These are phyloP conservation scores for Brassica balearica DNA, from an alignment of 441 rosid species.

Conservation along the genomic window DNA sequence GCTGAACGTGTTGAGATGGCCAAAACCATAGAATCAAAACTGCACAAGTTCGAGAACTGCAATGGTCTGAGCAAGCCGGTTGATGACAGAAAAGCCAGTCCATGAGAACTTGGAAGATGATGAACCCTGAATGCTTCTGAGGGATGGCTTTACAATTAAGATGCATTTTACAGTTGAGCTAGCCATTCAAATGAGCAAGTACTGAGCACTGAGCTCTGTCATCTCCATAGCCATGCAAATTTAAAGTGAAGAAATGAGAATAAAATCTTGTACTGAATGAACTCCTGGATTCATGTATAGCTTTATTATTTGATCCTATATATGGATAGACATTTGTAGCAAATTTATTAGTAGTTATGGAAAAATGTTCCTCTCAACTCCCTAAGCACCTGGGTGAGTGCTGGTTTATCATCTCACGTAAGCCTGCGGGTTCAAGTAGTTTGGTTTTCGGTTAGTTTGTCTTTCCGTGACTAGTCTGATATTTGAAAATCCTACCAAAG, in stretches of 20 bases:
- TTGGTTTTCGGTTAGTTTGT: no score
- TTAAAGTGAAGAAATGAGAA: slow-evolving; percentile 28
- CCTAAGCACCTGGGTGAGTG: no score
- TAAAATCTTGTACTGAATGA: background rate
- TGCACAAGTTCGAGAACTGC: slow-evolving; percentile 64
- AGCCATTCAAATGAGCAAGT: slow-evolving; percentile 23
- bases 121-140: slow-evolving; percentile 16
- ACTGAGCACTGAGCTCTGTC: slow-evolving; percentile 13
- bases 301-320: background rate
- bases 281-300: background rate
- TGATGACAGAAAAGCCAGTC: slow-evolving; percentile 29
- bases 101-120: slow-evolving; percentile 25
- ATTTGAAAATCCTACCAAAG: no score
- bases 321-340: no score
- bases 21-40: slow-evolving; percentile 75
- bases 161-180: slow-evolving; percentile 29
- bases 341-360: no score
- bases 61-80: slow-evolving; percentile 46
- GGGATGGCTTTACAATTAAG: background rate
- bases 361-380: no score
- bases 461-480: no score
- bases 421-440: no score
- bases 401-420: no score
- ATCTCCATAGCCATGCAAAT: slow-evolving; percentile 31
- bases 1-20: slow-evolving; percentile 67